A percentile compares a stretch with the other conserved stretches of the same genome.
These are phyloP conservation scores for Exophiala lecanii-corni DNA, from an alignment of 2,329 filamentous ascomycete genomes.

Conservation along the genomic window DNA sequence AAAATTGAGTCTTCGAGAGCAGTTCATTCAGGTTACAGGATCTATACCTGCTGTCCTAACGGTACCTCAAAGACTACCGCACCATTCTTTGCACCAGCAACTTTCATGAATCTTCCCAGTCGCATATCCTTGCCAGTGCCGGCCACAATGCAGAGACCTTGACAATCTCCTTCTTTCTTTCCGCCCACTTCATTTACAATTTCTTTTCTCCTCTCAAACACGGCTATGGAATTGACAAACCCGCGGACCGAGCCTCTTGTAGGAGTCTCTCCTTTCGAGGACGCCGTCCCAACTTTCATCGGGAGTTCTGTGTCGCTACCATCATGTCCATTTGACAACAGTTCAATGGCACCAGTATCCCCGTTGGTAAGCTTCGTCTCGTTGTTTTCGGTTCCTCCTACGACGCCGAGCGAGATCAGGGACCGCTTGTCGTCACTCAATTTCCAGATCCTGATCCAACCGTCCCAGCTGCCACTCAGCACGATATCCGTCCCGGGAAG, in stretches of 20 bases:
- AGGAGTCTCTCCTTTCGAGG: slow-evolving; percentile 23
- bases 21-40: too few relatives aligned
- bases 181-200: slow-evolving; percentile 48
- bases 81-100: slow-evolving; percentile 64
- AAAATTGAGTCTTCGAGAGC: too few relatives aligned
- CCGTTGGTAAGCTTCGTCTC: not conserved
- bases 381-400: slow-evolving; percentile 46
- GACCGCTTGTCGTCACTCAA: slow-evolving; percentile 76
- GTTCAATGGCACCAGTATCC: not conserved
- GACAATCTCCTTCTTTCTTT: slow-evolving; percentile 41
- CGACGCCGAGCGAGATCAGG: slow-evolving; percentile 66
- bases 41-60: slow-evolving; percentile 24
- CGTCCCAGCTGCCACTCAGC: slow-evolving; percentile 91
- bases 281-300: slow-evolving; percentile 41
- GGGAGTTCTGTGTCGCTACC: slow-evolving; percentile 20
- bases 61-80: slow-evolving; percentile 84
- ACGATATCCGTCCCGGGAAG: slow-evolving; percentile 89
- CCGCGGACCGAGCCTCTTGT: slow-evolving; percentile 42
- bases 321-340: slow-evolving; percentile 15
- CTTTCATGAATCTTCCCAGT: slow-evolving; percentile 73
- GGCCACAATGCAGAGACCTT: slow-evolving; percentile 75
- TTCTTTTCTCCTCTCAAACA: slow-evolving; percentile 78
- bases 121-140: slow-evolving; percentile 83
- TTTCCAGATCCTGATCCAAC: slow-evolving; percentile 77
- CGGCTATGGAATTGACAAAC: slow-evolving; percentile 79